These are phyloP conservation scores for Fusarium anthophilum DNA, from an alignment of 2,329 filamentous ascomycete genomes.

Conservation along the genomic window DNA sequence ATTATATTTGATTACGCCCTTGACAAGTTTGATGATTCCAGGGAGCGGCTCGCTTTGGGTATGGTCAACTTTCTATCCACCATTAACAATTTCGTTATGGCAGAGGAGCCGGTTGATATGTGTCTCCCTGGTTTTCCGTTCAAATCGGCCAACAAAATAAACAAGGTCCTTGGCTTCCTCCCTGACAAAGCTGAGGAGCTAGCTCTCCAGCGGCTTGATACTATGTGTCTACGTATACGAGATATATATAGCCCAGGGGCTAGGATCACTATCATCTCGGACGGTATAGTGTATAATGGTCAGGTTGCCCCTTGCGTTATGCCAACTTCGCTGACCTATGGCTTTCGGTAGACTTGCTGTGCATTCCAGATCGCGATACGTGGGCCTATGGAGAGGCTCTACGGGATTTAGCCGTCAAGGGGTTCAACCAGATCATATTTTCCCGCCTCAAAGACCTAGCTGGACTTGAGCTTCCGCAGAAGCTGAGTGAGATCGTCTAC, in stretches of 20 bases:
- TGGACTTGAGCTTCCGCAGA: neutral
- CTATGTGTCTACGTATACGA: neutral
- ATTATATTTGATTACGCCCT: neutral
- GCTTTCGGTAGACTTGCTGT: neutral
- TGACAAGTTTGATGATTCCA: neutral
- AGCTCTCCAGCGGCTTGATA: neutral
- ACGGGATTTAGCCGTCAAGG: neutral
- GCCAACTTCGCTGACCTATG: neutral
- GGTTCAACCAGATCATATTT: neutral
- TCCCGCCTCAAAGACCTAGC: neutral
- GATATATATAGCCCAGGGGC: neutral
- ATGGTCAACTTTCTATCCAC: neutral
- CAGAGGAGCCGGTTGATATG: neutral
- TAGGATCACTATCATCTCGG: neutral
- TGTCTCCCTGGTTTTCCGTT: neutral
- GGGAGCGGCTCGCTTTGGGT: neutral
- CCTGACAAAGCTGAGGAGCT: neutral
- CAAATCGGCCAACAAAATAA: neutral
- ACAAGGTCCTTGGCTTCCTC: neutral
- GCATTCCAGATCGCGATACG: neutral
- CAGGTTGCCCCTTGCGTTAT: neutral
- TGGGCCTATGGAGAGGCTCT: neutral
- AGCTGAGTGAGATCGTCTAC: neutral
- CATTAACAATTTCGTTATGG: neutral
- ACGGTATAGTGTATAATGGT: neutral